Base-by-base conservation (phyloP, 257 asterid genomes). In the Gynochthodes officinalis region DNA sequence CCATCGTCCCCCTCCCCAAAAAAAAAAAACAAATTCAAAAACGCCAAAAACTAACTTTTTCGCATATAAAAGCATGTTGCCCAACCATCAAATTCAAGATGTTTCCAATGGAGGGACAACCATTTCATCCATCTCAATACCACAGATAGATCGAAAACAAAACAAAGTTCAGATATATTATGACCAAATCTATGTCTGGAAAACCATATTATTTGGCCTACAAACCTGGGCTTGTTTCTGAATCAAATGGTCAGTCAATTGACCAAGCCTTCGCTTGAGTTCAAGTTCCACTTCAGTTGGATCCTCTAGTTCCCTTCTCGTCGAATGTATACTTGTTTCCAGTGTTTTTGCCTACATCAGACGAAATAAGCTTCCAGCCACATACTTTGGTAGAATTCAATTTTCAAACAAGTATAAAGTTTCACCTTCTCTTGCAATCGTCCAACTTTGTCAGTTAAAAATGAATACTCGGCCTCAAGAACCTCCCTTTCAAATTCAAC, bases 191-290 rank as follows among this genome's bases (percentile, higher is more conserved):
- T 21, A 27, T 58, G 32, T 62, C n/a, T 43, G 21, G 37, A 13
- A 2, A 9, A 11, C 12, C 35, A 7, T 39, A 25, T 32, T n/a
- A 65, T 69, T 70, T 54, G 58, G 69, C 78, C 58, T 64, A 77
- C 77, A 59, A 48, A 92, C 98, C 98, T 92, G 96, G 80, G 97
- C 93, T 86, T 92, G 98, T 84, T 90, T 92, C 85, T 87, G 96
- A 82, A 92, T 92, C 82, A 92, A 80, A 82, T 89, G 96, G 83
- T 92, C 97, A 30, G 98, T 90, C 79, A 93, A 85, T 82, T 86
- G 97, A 79, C 84, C 78, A 75, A 91, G 98, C 87, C 96, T 88
- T 78, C 86, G 91, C 90, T 86, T 91, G 77, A 93, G 98, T 89
- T 93, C 97, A 67, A 86, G 82, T 79, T 93, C 98, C 67, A 93